Evolutionary conservation across 2,329 filamentous ascomycete species (phyloP).

Genomic region (Ascochyta clinopodiicola): DNA sequence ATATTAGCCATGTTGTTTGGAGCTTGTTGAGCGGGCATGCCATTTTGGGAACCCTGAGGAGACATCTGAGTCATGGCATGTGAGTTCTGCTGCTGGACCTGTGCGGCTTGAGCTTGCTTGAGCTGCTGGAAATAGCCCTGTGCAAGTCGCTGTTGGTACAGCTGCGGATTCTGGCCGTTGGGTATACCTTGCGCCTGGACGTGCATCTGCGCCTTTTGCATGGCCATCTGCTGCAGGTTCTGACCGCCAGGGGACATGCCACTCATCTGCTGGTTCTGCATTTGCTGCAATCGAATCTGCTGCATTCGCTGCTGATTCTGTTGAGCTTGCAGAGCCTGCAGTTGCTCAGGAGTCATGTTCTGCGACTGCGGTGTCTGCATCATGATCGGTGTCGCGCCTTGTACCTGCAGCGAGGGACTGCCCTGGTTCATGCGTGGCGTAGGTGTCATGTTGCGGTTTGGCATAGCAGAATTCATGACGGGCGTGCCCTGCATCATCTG

Average conservation of each 20-base stretch:
- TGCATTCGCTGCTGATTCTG: constrained; percentile 37
- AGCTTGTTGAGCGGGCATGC: constrained; percentile 31
- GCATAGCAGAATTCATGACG: constrained; percentile 46
- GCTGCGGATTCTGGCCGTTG: constrained; percentile 32
- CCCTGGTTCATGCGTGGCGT: constrained; percentile 49
- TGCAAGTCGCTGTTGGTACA: constrained; percentile 38
- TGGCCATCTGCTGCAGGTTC: constrained; percentile 36
- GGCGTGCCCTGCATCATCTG: constrained; percentile 49
- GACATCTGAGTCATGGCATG: constrained; percentile 43
- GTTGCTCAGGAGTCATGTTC: constrained; percentile 45
- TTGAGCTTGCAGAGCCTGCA: constrained; percentile 36
- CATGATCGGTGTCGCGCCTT: constrained; percentile 47
- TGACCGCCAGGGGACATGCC: constrained; percentile 28
- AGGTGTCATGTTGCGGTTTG: constrained; percentile 49
- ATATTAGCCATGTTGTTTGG: constrained; percentile 35
- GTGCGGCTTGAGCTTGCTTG: constrained; percentile 23
- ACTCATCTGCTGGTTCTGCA: constrained; percentile 18
- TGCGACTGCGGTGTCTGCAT: constrained; percentile 44
- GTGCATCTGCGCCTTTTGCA: constrained; percentile 42
- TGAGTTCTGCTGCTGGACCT: constrained; percentile 35
- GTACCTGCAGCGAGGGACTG: constrained; percentile 44
- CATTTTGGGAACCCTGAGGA: constrained; percentile 30
- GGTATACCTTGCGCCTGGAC: constrained; percentile 44
- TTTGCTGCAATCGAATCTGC: constrained; percentile 15
- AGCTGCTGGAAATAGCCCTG: constrained; percentile 32